These are phyloP conservation scores for Herpotrichia juniperi DNA, from an alignment of 2,329 filamentous ascomycete genomes.

Conservation along the genomic window DNA sequence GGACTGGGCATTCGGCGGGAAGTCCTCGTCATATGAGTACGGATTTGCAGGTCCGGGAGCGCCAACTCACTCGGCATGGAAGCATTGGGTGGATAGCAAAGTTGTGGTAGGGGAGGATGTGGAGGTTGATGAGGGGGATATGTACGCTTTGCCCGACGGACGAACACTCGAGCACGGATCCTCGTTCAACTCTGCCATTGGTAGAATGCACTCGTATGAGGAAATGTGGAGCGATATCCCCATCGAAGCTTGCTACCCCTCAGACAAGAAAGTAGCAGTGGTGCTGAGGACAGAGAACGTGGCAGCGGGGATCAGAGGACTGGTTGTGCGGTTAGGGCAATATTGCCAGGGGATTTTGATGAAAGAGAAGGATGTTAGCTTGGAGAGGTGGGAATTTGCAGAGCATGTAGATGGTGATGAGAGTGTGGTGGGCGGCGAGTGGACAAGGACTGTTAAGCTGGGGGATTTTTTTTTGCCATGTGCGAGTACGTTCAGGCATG, in stretches of 20 bases:
- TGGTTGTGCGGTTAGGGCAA: constrained; percentile 61
- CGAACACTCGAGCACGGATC: constrained; percentile 59
- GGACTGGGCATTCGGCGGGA: constrained; percentile 69
- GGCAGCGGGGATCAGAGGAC: constrained; percentile 49
- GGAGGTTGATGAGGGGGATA: constrained; percentile 62
- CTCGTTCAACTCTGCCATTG: constrained; percentile 65
- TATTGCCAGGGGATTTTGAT: constrained; percentile 64
- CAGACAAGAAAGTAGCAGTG: constrained; percentile 26
- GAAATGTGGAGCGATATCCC: constrained; percentile 67
- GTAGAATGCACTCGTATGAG: constrained; percentile 62
- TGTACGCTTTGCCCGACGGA: constrained; percentile 48
- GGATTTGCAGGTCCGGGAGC: not conserved
- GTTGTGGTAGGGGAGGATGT: constrained; percentile 33
- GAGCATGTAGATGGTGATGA: constrained; percentile 12
- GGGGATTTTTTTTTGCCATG: constrained; percentile 51
- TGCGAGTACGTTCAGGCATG: constrained; percentile 39
- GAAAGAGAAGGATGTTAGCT: constrained; percentile 48
- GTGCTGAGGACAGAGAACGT: constrained; percentile 51
- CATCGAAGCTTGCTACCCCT: constrained; percentile 25
- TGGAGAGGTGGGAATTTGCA: constrained; percentile 63
- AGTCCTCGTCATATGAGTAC: not conserved
- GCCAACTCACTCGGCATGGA: constrained; percentile 52
- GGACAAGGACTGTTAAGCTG: constrained; percentile 46
- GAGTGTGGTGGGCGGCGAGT: constrained; percentile 20
- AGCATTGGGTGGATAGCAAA: constrained; percentile 67